Evolutionary conservation across 208 protist genomes (phyloP).

Genomic region (Strigomonas culicis): DNA sequence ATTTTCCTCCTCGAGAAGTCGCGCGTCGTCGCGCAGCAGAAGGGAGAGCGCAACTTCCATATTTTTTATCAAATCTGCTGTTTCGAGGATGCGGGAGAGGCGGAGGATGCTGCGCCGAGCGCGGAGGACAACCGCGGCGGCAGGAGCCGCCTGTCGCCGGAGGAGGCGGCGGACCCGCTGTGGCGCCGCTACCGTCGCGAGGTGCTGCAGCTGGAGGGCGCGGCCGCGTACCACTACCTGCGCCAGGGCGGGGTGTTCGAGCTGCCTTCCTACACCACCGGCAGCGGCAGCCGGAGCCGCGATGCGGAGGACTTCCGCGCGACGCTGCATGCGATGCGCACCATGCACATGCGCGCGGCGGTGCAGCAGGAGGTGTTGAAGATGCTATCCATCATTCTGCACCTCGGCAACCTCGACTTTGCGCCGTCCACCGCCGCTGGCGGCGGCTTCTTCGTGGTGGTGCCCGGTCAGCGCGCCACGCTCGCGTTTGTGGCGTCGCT

Average conservation of each 20-base stretch:
- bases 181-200: background rate
- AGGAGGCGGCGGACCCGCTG: background rate
- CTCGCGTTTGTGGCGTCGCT: conserved; percentile 49
- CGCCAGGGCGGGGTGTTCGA: conserved; percentile 39
- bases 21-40: conserved; percentile 73
- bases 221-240: conserved; percentile 72
- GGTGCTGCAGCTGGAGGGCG: background rate
- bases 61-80: conserved; percentile 94
- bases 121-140: background rate
- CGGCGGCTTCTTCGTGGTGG: background rate
- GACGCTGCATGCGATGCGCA: conserved; percentile 88
- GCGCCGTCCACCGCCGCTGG: conserved; percentile 9
- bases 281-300: conserved; percentile 1
- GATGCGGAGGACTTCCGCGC: conserved; percentile 50
- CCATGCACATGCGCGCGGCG: conserved; percentile 73
- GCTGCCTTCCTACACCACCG: conserved; percentile 25
- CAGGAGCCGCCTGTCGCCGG: too few species aligned
- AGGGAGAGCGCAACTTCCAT: conserved; percentile 95
- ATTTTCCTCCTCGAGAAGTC: conserved; percentile 93
- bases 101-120: too few species aligned
- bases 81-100: conserved; percentile 21
- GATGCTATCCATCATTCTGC: conserved; percentile 91
- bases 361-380: conserved; percentile 80
- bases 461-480: conserved; percentile 22
- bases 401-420: conserved; percentile 94